Evolutionary conservation across 768 basidiomycete species (phyloP).

Genomic region (Macrolepiota albuminosa): DNA sequence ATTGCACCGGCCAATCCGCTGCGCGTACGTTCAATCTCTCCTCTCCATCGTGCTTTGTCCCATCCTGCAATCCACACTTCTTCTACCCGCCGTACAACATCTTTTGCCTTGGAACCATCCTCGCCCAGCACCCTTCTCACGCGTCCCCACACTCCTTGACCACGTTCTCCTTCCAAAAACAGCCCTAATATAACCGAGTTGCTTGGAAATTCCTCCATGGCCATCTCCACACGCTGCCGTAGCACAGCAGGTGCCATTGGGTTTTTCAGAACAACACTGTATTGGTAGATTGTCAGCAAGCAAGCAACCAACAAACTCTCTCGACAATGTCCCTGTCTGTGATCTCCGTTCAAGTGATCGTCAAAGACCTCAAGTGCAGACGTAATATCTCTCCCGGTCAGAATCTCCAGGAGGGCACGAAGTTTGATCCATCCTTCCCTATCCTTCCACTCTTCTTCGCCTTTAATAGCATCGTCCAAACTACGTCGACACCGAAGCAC

Average conservation of each 20-base stretch:
- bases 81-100: conserved; percentile 50
- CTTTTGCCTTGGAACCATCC: conserved; percentile 42
- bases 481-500: conserved; percentile 60
- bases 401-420: conserved; percentile 58
- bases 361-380: conserved; percentile 41
- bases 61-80: conserved; percentile 82
- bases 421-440: conserved; percentile 64
- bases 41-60: conserved; percentile 68
- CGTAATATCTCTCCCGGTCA: conserved; percentile 39
- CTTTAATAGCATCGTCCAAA: conserved; percentile 46
- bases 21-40: conserved; percentile 67
- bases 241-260: conserved; percentile 55
- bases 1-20: conserved; percentile 57
- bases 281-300: conserved; percentile 57
- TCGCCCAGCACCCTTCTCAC: conserved; percentile 56
- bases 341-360: conserved; percentile 18
- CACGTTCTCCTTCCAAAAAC: conserved; percentile 73
- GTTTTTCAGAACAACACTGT: conserved; percentile 49
- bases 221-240: conserved; percentile 51
- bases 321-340: conserved; percentile 24
- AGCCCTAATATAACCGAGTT: conserved; percentile 71
- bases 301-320: conserved; percentile 58
- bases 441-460: conserved; percentile 43
- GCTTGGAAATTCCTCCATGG: conserved; percentile 53
- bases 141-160: conserved; percentile 75